Percentiles rank a stretch among this genome's conserved stretches.
These are phyloP conservation scores for Suhomyces chickasaworum DNA, from an alignment of 1,139 yeast genomes.

Conservation along the genomic window DNA sequence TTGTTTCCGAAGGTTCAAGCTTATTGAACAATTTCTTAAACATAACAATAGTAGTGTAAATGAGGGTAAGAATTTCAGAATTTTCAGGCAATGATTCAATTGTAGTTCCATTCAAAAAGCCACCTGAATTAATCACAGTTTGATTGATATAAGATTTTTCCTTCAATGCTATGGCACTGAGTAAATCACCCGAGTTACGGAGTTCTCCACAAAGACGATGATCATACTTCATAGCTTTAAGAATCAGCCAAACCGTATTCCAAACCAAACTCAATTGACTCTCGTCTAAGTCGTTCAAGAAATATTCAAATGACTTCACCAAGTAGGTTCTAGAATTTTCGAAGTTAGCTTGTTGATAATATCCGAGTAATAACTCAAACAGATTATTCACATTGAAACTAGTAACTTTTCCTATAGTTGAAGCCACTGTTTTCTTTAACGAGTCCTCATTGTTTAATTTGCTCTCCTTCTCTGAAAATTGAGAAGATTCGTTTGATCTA, in stretches of 20 bases:
- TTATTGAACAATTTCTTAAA: slow-evolving; percentile 35
- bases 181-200: slow-evolving; percentile 19
- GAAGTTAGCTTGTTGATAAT: slow-evolving; percentile 13
- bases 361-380: slow-evolving; percentile 10
- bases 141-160: slow-evolving; percentile 19
- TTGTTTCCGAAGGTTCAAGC: slow-evolving; percentile 15
- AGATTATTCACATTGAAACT: slow-evolving; percentile 38
- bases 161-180: slow-evolving; percentile 15
- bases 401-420: slow-evolving; percentile 54
- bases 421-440: slow-evolving; percentile 50
- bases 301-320: slow-evolving; percentile 15
- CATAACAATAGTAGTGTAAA: slow-evolving; percentile 37
- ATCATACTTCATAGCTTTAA: slow-evolving; percentile 13
- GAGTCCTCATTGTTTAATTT: slow-evolving; percentile 34
- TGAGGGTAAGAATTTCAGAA: slow-evolving; percentile 14
- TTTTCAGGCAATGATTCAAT: neutral
- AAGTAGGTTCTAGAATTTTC: slow-evolving; percentile 15
- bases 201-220: slow-evolving; percentile 20
- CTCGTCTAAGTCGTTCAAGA: slow-evolving; percentile 10
- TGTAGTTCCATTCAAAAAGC: slow-evolving; percentile 8
- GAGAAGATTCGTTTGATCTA: slow-evolving; percentile 11
- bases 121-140: slow-evolving; percentile 15
- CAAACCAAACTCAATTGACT: slow-evolving; percentile 16
- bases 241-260: slow-evolving; percentile 17
- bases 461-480: slow-evolving; percentile 14